Evolutionary conservation across 768 basidiomycete genomes (phyloP).

Genomic region (Dendrothele bispora): DNA sequence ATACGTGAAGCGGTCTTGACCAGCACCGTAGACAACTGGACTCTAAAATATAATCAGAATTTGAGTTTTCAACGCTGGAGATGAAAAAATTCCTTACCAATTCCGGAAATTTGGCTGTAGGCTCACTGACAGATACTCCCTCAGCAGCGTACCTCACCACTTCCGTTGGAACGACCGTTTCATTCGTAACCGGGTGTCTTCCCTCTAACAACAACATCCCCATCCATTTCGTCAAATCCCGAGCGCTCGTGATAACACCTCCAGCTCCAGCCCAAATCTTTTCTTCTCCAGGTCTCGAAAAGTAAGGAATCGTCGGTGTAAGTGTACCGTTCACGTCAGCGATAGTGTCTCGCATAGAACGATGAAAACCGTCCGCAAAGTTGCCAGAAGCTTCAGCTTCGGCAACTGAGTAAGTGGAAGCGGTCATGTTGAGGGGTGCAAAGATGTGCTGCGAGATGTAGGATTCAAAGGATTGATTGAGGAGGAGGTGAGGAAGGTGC

Average conservation of each 20-base stretch:
- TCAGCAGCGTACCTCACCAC: constrained; percentile 36
- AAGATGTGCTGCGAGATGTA: constrained; percentile 40
- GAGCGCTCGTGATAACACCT: constrained; percentile 37
- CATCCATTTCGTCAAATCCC: constrained; percentile 39
- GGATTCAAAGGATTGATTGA: constrained; percentile 40
- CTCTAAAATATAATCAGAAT: constrained; percentile 26
- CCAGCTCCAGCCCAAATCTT: constrained; percentile 41
- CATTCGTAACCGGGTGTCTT: constrained; percentile 35
- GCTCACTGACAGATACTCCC: constrained; percentile 32
- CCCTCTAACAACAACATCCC: constrained; percentile 41
- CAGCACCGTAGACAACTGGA: constrained; percentile 38
- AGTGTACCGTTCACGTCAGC: constrained; percentile 30
- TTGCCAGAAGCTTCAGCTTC: constrained; percentile 32
- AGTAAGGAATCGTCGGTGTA: constrained; percentile 37
- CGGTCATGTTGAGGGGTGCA: constrained; percentile 35
- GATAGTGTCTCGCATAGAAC: constrained; percentile 26
- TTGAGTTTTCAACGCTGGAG: too few relatives aligned
- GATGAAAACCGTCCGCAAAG: constrained; percentile 33
- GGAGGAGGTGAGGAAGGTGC: constrained; percentile 35
- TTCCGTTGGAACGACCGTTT: constrained; percentile 33
- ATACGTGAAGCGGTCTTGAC: constrained; percentile 38
- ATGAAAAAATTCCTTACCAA: constrained; percentile 22
- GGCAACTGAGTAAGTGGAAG: constrained; percentile 38
- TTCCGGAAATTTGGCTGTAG: constrained; percentile 36
- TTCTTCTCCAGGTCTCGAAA: constrained; percentile 38